These are phyloP conservation scores for Coleophoma eucalyptorum DNA, from an alignment of 2,329 filamentous ascomycete genomes.

Conservation along the genomic window DNA sequence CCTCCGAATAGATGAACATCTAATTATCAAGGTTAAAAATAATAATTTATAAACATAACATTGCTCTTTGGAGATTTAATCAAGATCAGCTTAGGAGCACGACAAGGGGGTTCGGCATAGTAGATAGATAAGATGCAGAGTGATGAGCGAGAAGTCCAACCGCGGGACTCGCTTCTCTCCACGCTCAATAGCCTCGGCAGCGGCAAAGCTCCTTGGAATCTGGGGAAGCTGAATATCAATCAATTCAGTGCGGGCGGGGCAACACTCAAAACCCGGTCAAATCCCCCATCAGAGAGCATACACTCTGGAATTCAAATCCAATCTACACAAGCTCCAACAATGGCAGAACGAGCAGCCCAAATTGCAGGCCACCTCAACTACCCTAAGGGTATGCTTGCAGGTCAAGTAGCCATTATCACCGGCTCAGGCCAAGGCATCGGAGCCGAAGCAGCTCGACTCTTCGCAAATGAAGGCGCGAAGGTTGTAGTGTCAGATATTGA, in stretches of 20 bases:
- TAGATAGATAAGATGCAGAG: too few species aligned
- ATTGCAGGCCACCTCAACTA: conserved; percentile 78
- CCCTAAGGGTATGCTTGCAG: conserved; percentile 72
- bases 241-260: background rate
- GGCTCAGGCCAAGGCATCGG: conserved; percentile 85
- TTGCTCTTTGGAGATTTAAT: too few species aligned
- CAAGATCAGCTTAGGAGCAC: too few species aligned
- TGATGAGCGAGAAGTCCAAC: too few species aligned
- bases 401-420: conserved; percentile 84
- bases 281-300: background rate
- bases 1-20: too few species aligned
- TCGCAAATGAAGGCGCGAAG: conserved; percentile 84
- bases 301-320: background rate
- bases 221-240: background rate
- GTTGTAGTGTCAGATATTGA: conserved; percentile 85
- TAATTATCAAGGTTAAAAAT: too few species aligned
- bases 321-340: conserved; percentile 7
- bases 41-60: too few species aligned
- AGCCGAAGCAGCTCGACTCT: conserved; percentile 75
- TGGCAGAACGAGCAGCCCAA: conserved; percentile 59
- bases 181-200: background rate
- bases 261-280: background rate
- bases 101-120: too few species aligned
- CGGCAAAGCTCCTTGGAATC: background rate
- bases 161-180: too few species aligned